These are phyloP conservation scores for Chrysoporthe deuterocubensis DNA, from an alignment of 2,329 filamentous ascomycete species.

Conservation along the genomic window DNA sequence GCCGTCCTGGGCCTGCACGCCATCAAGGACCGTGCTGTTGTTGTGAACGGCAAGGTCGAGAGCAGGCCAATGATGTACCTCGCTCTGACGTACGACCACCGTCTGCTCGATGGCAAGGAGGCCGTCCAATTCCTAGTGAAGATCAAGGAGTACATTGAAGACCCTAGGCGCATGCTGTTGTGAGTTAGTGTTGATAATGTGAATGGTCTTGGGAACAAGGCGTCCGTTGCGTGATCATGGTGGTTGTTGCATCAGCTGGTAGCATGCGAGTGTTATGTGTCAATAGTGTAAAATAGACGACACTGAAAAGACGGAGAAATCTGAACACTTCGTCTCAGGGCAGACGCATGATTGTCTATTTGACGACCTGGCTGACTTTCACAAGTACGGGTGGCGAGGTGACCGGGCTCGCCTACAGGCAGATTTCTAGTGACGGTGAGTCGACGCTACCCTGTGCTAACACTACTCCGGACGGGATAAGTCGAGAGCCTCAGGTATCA, in stretches of 20 bases:
- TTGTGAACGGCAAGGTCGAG: constrained; percentile 90
- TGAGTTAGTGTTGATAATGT: constrained; percentile 35
- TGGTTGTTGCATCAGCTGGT: constrained; percentile 12
- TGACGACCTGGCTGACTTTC: background rate
- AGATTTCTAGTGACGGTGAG: background rate
- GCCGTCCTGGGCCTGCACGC: constrained; percentile 92
- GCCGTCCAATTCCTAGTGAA: constrained; percentile 96
- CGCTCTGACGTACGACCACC: constrained; percentile 95
- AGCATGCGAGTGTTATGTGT: constrained; percentile 25
- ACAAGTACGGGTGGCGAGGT: background rate
- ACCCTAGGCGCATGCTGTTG: constrained; percentile 88
- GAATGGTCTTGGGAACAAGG: background rate
- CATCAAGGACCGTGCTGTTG: constrained; percentile 92
- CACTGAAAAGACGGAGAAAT: constrained; percentile 5
- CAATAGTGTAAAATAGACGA: constrained; percentile 29
- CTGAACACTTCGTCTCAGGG: background rate
- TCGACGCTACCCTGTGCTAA: background rate
- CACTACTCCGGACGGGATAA: background rate
- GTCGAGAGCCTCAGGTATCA: background rate
- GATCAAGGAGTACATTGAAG: constrained; percentile 97
- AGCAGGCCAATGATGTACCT: constrained; percentile 99
- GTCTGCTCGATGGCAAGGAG: constrained; percentile 91
- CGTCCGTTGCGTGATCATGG: background rate
- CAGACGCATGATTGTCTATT: background rate
- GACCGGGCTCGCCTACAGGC: background rate